Base-by-base conservation (phyloP, 495 filamentous ascomycete species). In the Friedmanniomyces simplex region DNA sequence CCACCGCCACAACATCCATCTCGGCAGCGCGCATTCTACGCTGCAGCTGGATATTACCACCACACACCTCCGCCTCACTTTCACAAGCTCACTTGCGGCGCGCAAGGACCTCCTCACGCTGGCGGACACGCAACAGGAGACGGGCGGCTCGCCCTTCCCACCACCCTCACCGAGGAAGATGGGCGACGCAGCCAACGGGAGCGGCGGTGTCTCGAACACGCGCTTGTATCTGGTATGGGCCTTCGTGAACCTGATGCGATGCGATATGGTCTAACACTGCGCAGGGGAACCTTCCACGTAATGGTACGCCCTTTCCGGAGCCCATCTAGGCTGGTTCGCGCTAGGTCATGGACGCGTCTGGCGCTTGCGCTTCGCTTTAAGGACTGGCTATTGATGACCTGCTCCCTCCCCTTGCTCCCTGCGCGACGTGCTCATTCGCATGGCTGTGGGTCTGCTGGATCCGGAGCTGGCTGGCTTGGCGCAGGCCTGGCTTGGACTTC, bases 251-350 rank as follows among this genome's bases (percentile, higher is more conserved):
- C 18, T 20, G 39, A 43, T 16, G 18, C 18, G 39, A 43, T 13
- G 4, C 39, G 14, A 43, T 20, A 43, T 43, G 39, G 18, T 94
- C 74, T 91, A 95, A 50, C 95, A 89, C 52, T 83, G 97, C 97
- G 79, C 79, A 97, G 71, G 93, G 93, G 69, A 97, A 97, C 73
- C 84, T 98, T 69, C 93, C 94, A 69, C 89, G 90, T 73, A 87
- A 86, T 73, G 93, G 91, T 96, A 84, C 77, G 90, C 75, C 75
- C 62, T 46, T 67, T 69, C 45, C 20, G 11, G 18, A 25, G 30
- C 39, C 39, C 39, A n/a, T 43, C 39, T 43, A 43, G 39, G 39
- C 46, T 49, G 46, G 46, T 49, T 49, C 13, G 46, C 46, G 46
- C 46, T 8, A 28, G 21, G 46, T 49, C 46, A 24, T 22, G 46